Evolutionary conservation across 345 rosid genomes (phyloP).

Genomic region (Aquilaria malaccensis): DNA sequence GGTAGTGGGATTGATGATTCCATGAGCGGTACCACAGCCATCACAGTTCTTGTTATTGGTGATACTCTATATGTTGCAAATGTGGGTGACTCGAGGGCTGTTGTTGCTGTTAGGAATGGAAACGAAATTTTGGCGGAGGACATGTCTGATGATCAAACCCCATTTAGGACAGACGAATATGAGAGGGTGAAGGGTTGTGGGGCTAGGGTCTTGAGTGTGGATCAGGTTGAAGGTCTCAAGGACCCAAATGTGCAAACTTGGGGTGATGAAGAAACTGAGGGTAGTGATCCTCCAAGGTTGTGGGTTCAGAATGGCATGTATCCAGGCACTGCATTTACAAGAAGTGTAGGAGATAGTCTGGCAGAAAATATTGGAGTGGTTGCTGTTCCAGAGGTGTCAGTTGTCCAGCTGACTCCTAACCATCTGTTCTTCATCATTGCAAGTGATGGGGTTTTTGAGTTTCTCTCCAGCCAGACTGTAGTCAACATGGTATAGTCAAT

Average conservation of each 20-base stretch:
- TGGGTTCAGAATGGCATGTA: constrained; percentile 90
- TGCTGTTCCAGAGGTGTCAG: constrained; percentile 75
- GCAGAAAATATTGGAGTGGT: constrained; percentile 88
- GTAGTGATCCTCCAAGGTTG: constrained; percentile 94
- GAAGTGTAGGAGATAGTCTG: constrained; percentile 81
- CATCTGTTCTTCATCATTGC: constrained; percentile 88
- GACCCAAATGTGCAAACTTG: constrained; percentile 77
- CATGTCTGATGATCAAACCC: constrained; percentile 91
- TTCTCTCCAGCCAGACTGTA: constrained; percentile 84
- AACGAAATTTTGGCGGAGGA: constrained; percentile 59
- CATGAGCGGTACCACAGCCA: constrained; percentile 93
- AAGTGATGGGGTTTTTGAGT: constrained; percentile 97
- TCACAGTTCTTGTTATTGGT: constrained; percentile 82
- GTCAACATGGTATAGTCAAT: constrained; percentile 61
- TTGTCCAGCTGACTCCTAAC: constrained; percentile 51
- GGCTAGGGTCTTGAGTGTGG: constrained; percentile 84
- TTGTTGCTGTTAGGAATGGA: constrained; percentile 62
- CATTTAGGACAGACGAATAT: constrained; percentile 85
- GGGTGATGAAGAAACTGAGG: constrained; percentile 89
- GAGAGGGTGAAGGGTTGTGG: constrained; percentile 90
- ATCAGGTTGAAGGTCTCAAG: constrained; percentile 93
- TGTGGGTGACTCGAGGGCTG: constrained; percentile 99
- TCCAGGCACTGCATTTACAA: constrained; percentile 94
- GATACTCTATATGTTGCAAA: constrained; percentile 83
- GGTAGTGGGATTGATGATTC: constrained; percentile 77